A percentile compares a stretch with the other conserved stretches of the same genome.
Evolutionary conservation across 129 eudicot genomes (phyloP).

Genomic region (Flaveria sonorensis): DNA sequence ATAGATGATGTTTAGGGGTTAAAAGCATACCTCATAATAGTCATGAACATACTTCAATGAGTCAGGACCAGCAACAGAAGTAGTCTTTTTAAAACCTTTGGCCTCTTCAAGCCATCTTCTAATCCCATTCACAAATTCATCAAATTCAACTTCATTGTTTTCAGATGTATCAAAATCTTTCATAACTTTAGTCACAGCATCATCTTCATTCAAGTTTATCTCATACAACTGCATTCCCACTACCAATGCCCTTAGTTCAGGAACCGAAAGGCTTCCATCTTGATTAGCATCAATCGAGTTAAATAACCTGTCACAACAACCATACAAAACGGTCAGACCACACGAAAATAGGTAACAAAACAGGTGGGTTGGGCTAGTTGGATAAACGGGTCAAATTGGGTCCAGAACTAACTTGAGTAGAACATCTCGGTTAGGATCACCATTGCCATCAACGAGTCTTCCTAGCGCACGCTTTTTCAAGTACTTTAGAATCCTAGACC

Average conservation of each 20-base stretch:
- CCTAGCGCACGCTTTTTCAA: constrained; percentile 61
- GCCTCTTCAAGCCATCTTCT: constrained; percentile 74
- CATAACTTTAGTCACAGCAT: constrained; percentile 60
- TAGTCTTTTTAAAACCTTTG: constrained; percentile 38
- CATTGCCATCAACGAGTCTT: constrained; percentile 54
- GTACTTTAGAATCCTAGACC: constrained; percentile 64
- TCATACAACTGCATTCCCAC: constrained; percentile 70
- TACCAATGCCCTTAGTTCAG: constrained; percentile 68
- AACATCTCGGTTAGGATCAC: constrained; percentile 59
- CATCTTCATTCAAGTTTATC: constrained; percentile 57
- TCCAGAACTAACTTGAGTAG: constrained; percentile 47
- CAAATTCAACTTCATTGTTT: constrained; percentile 40
- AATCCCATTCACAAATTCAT: constrained; percentile 61
- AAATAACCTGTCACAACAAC: constrained; percentile 54
- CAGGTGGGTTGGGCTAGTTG: not conserved
- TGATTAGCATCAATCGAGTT: constrained; percentile 51
- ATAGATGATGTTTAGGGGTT: not conserved
- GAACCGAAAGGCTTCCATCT: constrained; percentile 51
- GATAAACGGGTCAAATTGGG: not conserved
- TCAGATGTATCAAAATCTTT: constrained; percentile 62
- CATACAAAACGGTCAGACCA: not conserved
- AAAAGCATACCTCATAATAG: constrained; percentile 54
- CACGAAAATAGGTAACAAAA: not conserved
- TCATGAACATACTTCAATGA: constrained; percentile 57
- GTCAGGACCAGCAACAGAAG: constrained; percentile 44